Evolutionary conservation across 2,329 filamentous ascomycete genomes (phyloP).

Genomic region (Corinectria fuckeliana): DNA sequence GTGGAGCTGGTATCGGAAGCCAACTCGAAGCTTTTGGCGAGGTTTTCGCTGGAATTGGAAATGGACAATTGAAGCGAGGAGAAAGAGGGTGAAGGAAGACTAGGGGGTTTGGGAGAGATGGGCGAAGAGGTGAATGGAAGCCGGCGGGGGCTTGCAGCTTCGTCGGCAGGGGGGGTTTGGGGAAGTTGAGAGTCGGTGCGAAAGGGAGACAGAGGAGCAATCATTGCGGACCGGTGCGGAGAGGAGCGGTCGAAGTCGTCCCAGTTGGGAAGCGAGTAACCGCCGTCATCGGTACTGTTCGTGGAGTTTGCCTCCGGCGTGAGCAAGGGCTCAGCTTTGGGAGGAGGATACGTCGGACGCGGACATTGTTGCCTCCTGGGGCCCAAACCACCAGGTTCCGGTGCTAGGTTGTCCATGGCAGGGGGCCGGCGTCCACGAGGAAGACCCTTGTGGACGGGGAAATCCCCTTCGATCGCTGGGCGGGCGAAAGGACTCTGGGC

Average conservation of each 20-base stretch:
- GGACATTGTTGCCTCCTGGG: slow-evolving; percentile 33
- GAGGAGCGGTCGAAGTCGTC: slow-evolving; percentile 37
- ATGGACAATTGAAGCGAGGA: slow-evolving; percentile 44
- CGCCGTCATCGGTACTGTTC: slow-evolving; percentile 1
- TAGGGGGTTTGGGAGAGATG: slow-evolving; percentile 40
- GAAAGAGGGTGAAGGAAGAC: slow-evolving; percentile 46
- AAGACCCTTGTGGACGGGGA: slow-evolving; percentile 44
- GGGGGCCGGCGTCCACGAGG: slow-evolving; percentile 43
- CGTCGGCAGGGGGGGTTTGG: slow-evolving; percentile 20
- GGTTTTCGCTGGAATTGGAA: slow-evolving; percentile 41
- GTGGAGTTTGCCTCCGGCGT: not conserved
- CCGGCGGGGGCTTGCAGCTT: slow-evolving; percentile 25
- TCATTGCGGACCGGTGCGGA: slow-evolving; percentile 44
- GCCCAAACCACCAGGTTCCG: slow-evolving; percentile 21
- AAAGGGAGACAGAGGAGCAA: slow-evolving; percentile 43
- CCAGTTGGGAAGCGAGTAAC: slow-evolving; percentile 37
- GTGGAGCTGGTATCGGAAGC: slow-evolving; percentile 19
- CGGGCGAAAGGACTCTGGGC: slow-evolving; percentile 38
- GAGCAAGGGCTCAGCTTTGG: slow-evolving; percentile 20
- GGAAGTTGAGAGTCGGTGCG: slow-evolving; percentile 16
- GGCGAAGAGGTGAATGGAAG: slow-evolving; percentile 37
- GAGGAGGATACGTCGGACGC: slow-evolving; percentile 31
- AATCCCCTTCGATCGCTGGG: slow-evolving; percentile 42
- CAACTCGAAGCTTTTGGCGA: slow-evolving; percentile 43
- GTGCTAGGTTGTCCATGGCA: slow-evolving; percentile 5